phyloP scores from a whole-genome alignment of 176 grass and related monocot species.

The Dendrocalamus sinicus region DNA sequence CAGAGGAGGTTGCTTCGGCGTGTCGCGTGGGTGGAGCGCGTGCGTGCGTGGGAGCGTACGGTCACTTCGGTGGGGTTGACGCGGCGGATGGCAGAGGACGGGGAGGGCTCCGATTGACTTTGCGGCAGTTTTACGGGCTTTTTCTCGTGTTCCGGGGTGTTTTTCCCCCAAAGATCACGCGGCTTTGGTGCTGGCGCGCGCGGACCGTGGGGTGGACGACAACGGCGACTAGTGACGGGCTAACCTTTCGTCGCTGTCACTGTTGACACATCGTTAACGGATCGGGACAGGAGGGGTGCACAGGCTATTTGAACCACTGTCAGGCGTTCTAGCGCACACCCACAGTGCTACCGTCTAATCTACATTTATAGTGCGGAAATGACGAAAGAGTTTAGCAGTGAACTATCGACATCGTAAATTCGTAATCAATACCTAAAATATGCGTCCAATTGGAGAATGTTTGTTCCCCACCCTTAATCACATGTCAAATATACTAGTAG shows the following conservation, averaged over 20 bases:
- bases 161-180: not conserved
- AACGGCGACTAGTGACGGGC: not conserved
- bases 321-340: not conserved
- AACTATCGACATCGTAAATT: not conserved
- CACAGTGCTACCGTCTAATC: not conserved
- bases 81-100: not conserved
- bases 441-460: not conserved
- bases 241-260: not conserved
- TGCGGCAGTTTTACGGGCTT: not conserved
- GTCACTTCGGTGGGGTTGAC: constrained; percentile 31
- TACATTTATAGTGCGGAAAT: not conserved
- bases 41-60: not conserved
- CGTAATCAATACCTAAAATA: not conserved
- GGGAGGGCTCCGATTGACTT: constrained; percentile 36
- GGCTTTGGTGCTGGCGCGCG: no score
- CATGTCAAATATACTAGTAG: not conserved
- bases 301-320: not conserved
- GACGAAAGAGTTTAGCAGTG: not conserved
- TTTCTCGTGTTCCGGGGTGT: not conserved
- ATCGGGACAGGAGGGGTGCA: not conserved
- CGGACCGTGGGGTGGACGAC: not conserved
- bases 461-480: not conserved
- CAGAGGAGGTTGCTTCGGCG: constrained; percentile 34
- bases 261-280: constrained; percentile 6
- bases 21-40: constrained; percentile 9